Evolutionary conservation across 2,329 filamentous ascomycete genomes (phyloP), one percentile per base, ranked within the genome.

Genomic region (Microthyrium microscopicum): DNA sequence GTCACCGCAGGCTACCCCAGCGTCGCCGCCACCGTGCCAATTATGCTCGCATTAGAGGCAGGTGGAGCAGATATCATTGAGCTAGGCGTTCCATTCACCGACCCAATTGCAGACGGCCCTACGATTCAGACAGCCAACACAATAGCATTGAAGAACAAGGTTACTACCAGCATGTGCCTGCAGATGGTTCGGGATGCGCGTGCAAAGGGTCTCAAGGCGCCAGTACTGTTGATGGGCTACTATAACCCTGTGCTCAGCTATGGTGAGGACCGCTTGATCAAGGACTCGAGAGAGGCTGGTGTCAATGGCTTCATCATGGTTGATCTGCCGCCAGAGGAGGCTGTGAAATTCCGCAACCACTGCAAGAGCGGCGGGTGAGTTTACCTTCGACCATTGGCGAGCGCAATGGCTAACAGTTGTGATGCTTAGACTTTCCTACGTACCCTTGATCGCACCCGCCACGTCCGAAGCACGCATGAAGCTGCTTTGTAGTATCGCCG

Each of bases 271-370:
- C 70, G 68, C 39, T 73, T 95, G 56, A 64, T 98, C 35, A 68
- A 73, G 46, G 85, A 95, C 55, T 82, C 83, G 54, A 77, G 77
- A 52, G 71, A 73, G 35, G 79, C 82, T 3, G 83, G 85, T 18
- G 73, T 92, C 52, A 94, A 93, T 58, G 87, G 89, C 38, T 95
- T 95, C 60, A 94, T 98, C 48, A 77, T 95, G 51, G 87, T 93
- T 36, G 87, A 98, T 53, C 59, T 98, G 48, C 87, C 89, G 11
- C 87, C 87, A 3, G 87, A 95, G 66, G 87, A 98, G 64, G 87
- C 89, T 41, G 69, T 94, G 33, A 77, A 80, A 38, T 98, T 95
- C 68, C 73, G 85, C 53, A 76, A 80, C 51, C 72, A 79, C 46
- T 94, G 85, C 62, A 74, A 69, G 39, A 76, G 66, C 49, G 80